Evolutionary conservation across 2,329 filamentous ascomycete species (phyloP).

Genomic region (Colletotrichum gloeosporioides): DNA sequence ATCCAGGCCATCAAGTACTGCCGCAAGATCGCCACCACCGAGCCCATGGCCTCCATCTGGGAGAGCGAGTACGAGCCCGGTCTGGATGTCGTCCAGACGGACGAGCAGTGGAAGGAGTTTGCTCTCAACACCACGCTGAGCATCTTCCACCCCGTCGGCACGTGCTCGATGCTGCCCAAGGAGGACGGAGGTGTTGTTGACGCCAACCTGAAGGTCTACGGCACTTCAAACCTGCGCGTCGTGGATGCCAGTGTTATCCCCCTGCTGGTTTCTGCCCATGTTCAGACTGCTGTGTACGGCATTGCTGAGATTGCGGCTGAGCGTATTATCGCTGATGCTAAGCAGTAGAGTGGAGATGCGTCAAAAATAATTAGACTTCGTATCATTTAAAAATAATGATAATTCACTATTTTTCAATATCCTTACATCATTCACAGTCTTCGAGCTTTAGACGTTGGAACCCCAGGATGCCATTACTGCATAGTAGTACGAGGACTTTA

Average conservation of each 20-base stretch:
- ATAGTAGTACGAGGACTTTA: not conserved
- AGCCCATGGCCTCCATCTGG: slow-evolving; percentile 35
- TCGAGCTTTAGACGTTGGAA: not conserved
- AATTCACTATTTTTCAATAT: not conserved
- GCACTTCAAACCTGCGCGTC: slow-evolving; percentile 51
- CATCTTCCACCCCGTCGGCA: slow-evolving; percentile 48
- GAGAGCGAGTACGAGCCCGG: slow-evolving; percentile 39
- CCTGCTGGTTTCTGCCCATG: slow-evolving; percentile 49
- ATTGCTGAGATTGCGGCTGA: slow-evolving; percentile 52
- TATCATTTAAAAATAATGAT: not conserved
- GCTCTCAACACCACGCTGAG: slow-evolving; percentile 22
- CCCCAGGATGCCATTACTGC: fast-evolving
- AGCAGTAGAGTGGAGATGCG: not conserved
- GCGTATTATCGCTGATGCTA: slow-evolving; percentile 24
- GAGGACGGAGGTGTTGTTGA: slow-evolving; percentile 52
- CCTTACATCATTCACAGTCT: too few relatives aligned
- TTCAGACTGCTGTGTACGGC: slow-evolving; percentile 59
- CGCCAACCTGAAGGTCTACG: slow-evolving; percentile 48
- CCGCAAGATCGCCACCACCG: slow-evolving; percentile 33
- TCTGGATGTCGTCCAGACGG: slow-evolving; percentile 21
- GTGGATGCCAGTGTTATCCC: slow-evolving; percentile 57
- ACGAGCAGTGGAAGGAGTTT: slow-evolving; percentile 25
- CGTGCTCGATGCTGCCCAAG: slow-evolving; percentile 51
- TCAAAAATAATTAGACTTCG: not conserved
- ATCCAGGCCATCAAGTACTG: slow-evolving; percentile 34